phyloP scores from a whole-genome alignment of 169 alveolate species.

The Eimeria falciformis region DNA sequence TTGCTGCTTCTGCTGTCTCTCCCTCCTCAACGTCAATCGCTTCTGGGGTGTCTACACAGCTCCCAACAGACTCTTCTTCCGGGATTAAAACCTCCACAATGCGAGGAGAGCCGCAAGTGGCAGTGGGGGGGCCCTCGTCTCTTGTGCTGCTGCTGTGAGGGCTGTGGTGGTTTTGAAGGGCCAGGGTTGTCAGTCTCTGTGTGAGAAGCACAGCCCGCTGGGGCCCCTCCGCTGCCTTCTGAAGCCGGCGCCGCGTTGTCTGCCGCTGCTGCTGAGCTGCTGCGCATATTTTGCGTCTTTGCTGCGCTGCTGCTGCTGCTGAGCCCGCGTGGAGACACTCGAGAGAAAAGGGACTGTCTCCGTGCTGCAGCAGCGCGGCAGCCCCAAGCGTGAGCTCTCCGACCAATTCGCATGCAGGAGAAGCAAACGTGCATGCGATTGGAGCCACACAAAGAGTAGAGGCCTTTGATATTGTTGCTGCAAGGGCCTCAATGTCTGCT shows the following conservation, averaged over 20 bases:
- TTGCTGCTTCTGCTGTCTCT: not conserved
- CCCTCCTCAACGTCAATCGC: constrained; percentile 17
- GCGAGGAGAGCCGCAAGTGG: not conserved
- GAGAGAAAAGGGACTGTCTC: constrained; percentile 43
- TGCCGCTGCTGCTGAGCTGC: constrained; percentile 63
- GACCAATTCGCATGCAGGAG: constrained; percentile 24
- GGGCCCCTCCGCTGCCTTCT: constrained; percentile 61
- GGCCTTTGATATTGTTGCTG: constrained; percentile 23
- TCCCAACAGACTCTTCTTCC: constrained; percentile 9
- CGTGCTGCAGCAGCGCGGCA: constrained; percentile 75
- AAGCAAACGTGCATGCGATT: not conserved
- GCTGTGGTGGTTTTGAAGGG: not conserved
- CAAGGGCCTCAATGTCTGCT: constrained; percentile 1
- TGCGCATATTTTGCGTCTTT: not conserved
- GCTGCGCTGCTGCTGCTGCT: constrained; percentile 3
- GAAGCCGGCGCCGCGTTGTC: constrained; percentile 54
- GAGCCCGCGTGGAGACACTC: constrained; percentile 43
- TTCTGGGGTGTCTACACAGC: not conserved
- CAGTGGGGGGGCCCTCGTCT: not conserved
- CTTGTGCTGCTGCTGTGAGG: not conserved
- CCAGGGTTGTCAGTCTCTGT: constrained; percentile 43
- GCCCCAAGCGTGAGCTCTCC: constrained; percentile 72
- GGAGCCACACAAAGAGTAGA: constrained; percentile 25
- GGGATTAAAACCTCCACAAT: constrained; percentile 13
- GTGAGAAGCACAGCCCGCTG: constrained; percentile 38